Percentiles rank a stretch among this genome's conserved stretches.
Conservation (phyloP, 1,139 yeast species). For the Debaryomycetaceae sp. region DNA sequence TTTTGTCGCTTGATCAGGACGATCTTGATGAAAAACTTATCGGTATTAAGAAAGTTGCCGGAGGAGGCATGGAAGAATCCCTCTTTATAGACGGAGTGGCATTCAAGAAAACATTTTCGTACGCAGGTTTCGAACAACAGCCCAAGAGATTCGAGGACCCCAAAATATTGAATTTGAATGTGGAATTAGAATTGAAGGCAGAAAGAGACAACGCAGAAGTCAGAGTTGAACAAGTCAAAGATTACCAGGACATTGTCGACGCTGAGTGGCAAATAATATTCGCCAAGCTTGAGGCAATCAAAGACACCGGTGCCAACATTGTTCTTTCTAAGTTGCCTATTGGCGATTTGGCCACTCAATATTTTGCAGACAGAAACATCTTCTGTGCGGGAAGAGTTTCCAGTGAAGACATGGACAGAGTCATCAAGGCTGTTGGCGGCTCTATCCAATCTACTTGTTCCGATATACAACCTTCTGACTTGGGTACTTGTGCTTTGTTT, state of each 20-base stretch:
- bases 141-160: slow-evolving; percentile 83
- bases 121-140: slow-evolving; percentile 98
- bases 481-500: slow-evolving; percentile 82
- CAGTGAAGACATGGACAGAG: slow-evolving; percentile 86
- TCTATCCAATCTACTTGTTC: slow-evolving; percentile 83
- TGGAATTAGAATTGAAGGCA: slow-evolving; percentile 93
- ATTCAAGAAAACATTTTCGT: slow-evolving; percentile 92
- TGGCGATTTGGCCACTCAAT: slow-evolving; percentile 98
- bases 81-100: slow-evolving; percentile 91
- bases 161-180: slow-evolving; percentile 78
- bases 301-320: slow-evolving; percentile 83
- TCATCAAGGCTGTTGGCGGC: slow-evolving; percentile 93
- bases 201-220: slow-evolving; percentile 99
- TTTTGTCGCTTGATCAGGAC: slow-evolving; percentile 75
- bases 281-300: slow-evolving; percentile 79
- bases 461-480: slow-evolving; percentile 61
- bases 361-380: slow-evolving; percentile 91
- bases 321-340: slow-evolving; percentile 93
- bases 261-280: slow-evolving; percentile 97
- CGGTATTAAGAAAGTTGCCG: slow-evolving; percentile 93
- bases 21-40: slow-evolving; percentile 86
- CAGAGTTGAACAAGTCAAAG: slow-evolving; percentile 87
- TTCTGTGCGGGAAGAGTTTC: slow-evolving; percentile 98
- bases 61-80: slow-evolving; percentile 96
- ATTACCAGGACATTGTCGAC: slow-evolving; percentile 94